phyloP scores from a whole-genome alignment of 306 rosid genomes.

The Argentina anserina region DNA sequence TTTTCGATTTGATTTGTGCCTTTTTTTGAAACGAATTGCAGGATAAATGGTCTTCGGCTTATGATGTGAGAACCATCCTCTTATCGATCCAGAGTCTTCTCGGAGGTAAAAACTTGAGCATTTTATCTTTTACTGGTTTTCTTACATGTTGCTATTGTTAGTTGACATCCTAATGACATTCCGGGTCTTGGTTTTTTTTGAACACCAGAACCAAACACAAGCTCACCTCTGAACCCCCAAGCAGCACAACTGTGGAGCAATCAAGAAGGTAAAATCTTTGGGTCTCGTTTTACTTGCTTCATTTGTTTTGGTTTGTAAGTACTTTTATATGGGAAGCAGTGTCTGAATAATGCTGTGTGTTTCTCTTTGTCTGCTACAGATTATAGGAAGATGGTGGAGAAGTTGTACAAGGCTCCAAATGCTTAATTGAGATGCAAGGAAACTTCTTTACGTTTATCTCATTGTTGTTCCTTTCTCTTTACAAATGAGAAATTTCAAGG shows the following conservation, averaged over 20 bases:
- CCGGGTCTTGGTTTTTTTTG: not conserved
- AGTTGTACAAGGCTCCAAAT: conserved; percentile 59
- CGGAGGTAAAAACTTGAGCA: conserved; percentile 51
- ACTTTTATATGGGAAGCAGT: not conserved
- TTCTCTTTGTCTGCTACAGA: conserved; percentile 39
- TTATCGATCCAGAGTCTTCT: conserved; percentile 81
- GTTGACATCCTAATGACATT: not conserved
- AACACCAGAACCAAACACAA: conserved; percentile 87
- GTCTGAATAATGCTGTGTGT: conserved; percentile 8
- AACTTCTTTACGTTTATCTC: conserved; percentile 5
- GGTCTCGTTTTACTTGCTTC: not conserved
- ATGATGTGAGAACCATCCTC: conserved; percentile 75
- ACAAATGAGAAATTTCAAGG: conserved; percentile 4
- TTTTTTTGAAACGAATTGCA: conserved; percentile 11
- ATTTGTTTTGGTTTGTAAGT: not conserved
- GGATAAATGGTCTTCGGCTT: conserved; percentile 92
- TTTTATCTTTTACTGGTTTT: not conserved
- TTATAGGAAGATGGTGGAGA: conserved; percentile 92
- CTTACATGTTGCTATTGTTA: not conserved
- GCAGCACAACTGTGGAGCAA: conserved; percentile 94
- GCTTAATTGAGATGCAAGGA: conserved; percentile 33
- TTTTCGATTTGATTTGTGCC: not conserved
- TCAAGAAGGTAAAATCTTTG: conserved; percentile 66
- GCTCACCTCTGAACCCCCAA: conserved; percentile 87
- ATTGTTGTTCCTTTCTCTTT: not conserved